These are phyloP conservation scores for Terana coerulea DNA, from an alignment of 768 basidiomycete species.

Conservation along the genomic window DNA sequence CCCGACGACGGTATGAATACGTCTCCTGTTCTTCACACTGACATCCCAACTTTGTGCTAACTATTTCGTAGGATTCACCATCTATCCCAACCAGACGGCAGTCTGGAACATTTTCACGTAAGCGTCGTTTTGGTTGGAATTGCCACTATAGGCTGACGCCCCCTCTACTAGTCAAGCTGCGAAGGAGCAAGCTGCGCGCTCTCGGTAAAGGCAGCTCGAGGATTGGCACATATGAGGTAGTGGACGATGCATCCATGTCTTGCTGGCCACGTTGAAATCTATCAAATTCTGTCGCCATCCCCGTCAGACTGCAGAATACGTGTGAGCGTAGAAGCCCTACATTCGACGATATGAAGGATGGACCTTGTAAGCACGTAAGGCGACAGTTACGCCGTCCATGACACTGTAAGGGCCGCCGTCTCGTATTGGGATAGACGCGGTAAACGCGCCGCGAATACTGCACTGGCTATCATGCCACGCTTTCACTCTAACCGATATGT, in stretches of 20 bases:
- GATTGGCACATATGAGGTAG: not conserved
- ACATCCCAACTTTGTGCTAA: no score
- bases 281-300: not conserved
- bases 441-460: conserved; percentile 26
- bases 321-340: not conserved
- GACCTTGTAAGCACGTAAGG: not conserved
- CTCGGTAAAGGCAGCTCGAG: not conserved
- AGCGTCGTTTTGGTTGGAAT: conserved; percentile 11
- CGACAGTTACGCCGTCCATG: conserved; percentile 18
- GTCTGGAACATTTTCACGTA: conserved; percentile 53
- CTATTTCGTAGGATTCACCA: conserved; percentile 37
- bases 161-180: conserved; percentile 20
- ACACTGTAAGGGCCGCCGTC: not conserved
- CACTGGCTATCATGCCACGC: conserved; percentile 43
- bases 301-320: not conserved
- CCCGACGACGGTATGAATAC: conserved; percentile 48
- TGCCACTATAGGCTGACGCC: not conserved
- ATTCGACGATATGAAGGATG: conserved; percentile 1
- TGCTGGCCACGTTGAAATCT: not conserved
- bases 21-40: not conserved
- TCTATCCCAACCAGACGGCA: conserved; percentile 49
- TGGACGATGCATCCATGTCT: not conserved
- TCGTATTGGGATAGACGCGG: not conserved
- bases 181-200: conserved; percentile 7
- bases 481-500: conserved; percentile 41